Base-by-base conservation (phyloP, 2,329 filamentous ascomycete species). In the Blastomyces parvus region DNA sequence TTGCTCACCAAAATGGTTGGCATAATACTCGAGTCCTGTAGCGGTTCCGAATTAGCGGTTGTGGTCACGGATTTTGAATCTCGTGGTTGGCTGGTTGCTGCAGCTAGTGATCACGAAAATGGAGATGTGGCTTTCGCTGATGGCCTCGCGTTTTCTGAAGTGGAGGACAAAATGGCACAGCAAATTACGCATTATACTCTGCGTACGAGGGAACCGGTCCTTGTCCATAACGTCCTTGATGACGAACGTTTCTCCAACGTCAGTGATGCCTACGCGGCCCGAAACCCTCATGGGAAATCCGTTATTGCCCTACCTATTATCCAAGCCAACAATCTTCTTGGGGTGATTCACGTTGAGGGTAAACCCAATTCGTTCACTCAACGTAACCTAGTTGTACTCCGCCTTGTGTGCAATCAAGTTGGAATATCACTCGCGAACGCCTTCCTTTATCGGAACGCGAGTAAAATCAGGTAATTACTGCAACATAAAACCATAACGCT, bases 211-310 rank as follows among this genome's bases (percentile, higher is more conserved):
- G 85, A 88, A 67, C 80, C 80, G n/a, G 83, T 88, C 2, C 84
- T 87, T 60, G 77, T 86, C 14, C 83, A 84, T 62, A 86, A 86
- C 65, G 76, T 87, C 2, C 76, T 86, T 1, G 83, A 87, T 53
- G 85, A 88, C 67, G 85, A 87, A 66, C 80, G 85, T 4, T 88
- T 88, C 67, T 83, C 83, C 25, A 86, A 85, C 63, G 83, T 86
- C 11, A 81, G 79, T 6, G 80, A 83, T 19, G 75, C 80, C 0
- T 87, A 86, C 69, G 74, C 84, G 19, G 75, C 79, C 56, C 75
- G 79, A 55, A 82, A 84, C 66, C 84, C 84, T 0, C 77, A 81
- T 4, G 83, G 84, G 27, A 81, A 81, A 64, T 84, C 84, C 22
- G 82, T 87, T 42, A 86, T 87, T 64, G 83, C 83, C 17, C 75